phyloP scores from a whole-genome alignment of 2,329 filamentous ascomycete species.

The Botrytis galanthina region DNA sequence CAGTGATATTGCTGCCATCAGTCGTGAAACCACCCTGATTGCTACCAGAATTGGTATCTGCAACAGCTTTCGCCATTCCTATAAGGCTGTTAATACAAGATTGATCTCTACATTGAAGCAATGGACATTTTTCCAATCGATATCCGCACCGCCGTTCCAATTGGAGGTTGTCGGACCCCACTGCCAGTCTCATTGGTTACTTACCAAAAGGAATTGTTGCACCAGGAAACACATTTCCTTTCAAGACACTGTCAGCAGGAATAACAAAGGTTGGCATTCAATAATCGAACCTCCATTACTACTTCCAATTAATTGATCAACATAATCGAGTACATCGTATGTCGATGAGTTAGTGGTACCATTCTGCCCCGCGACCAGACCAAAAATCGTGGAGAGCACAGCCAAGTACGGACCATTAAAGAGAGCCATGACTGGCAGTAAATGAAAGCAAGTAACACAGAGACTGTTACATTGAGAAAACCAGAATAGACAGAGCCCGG shows the following conservation, averaged over 20 bases:
- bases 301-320: constrained; percentile 55
- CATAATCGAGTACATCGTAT: constrained; percentile 43
- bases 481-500: not conserved
- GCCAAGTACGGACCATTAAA: not conserved
- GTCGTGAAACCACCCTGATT: constrained; percentile 57
- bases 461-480: not conserved
- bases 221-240: constrained; percentile 53
- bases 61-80: constrained; percentile 51
- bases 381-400: constrained; percentile 7
- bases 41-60: constrained; percentile 51
- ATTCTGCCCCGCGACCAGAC: constrained; percentile 24
- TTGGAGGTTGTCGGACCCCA: not conserved
- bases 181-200: not conserved
- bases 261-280: not conserved
- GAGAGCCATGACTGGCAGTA: constrained; percentile 21
- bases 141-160: no score
- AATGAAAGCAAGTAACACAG: not conserved
- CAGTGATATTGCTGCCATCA: constrained; percentile 41
- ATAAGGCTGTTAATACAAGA: constrained; percentile 29
- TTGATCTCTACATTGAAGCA: not conserved
- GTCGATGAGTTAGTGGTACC: constrained; percentile 23
- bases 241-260: constrained; percentile 1
- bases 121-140: not conserved
- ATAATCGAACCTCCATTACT: constrained; percentile 48
- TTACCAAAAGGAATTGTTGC: constrained; percentile 52